Base-by-base conservation (phyloP, 2,329 filamentous ascomycete species). In the Coniochaeta hoffmannii region DNA sequence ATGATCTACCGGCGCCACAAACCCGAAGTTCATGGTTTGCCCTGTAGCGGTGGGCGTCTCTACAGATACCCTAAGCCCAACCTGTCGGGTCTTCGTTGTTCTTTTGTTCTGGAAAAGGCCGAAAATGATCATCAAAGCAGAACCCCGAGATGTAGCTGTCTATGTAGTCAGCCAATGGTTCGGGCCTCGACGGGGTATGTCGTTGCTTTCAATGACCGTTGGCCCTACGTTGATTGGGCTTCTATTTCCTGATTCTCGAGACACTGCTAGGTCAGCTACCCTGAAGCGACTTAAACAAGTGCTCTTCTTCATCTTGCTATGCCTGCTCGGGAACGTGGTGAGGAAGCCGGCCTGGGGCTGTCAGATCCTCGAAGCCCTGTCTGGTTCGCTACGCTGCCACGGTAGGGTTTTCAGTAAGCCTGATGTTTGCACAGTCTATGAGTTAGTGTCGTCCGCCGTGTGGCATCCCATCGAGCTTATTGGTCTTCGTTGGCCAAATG, bases 381-480 rank as follows among this genome's bases (percentile, higher is more conserved):
- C 60, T 66, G 19, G 57, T 64, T 19, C 60, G 61, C 24, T 59
- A 63, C 35, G 19, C 35, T n/a, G 35, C 4, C n/a, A 17, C 9
- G 35, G 35, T 38, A 62, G 63, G 36, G 57, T 67, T 26, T 68
- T 65, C 38, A 63, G 66, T 68, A 58, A 54, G 62, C 50, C 28
- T 44, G 30, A 17, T 7, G 67, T 64, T 9, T 67, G 65, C 52
- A 11, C 30, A 68, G 67, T 64, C 7, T 68, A 65, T 54, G 65
- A 69, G 50, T 58, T 68, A 6, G 63, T 67, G 5, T 62, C 69
- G 17, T 67, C 65, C 55, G 63, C 63, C 41, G 62, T 65, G 54
- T 69, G 66, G 64, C 65, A 63, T 15, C 63, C 65, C n/a, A 59
- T 68, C 53, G 66, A 60, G 59, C 12, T 68, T 64, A 58, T 63